phyloP scores from a whole-genome alignment of 257 asterid genomes.

The Dorcoceras hygrometricum region DNA sequence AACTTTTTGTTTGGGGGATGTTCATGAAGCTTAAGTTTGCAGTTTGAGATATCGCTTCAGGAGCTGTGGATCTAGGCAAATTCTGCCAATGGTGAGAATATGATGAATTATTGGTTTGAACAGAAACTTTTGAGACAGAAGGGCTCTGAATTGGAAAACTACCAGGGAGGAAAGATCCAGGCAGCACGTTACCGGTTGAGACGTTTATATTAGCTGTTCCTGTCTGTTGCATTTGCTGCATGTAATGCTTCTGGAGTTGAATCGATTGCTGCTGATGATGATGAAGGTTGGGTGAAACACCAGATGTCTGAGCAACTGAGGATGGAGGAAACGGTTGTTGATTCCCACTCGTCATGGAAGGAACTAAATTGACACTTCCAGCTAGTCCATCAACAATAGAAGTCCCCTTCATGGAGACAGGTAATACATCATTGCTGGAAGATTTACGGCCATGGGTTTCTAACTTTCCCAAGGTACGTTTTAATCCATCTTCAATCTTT shows the following conservation, averaged over 20 bases:
- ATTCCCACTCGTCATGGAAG: slow-evolving; percentile 23
- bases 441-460: slow-evolving; percentile 19
- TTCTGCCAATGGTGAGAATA: slow-evolving; percentile 27
- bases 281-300: slow-evolving; percentile 26
- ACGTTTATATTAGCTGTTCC: slow-evolving; percentile 27
- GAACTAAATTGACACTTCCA: slow-evolving; percentile 28
- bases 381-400: slow-evolving; percentile 32
- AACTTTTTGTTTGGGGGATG: slow-evolving; percentile 31
- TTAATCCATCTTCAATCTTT: slow-evolving; percentile 11
- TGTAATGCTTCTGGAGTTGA: slow-evolving; percentile 35
- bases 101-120: slow-evolving; percentile 22
- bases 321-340: slow-evolving; percentile 25
- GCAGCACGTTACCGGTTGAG: slow-evolving; percentile 20
- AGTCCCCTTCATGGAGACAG: slow-evolving; percentile 25
- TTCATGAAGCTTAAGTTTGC: slow-evolving; percentile 15
- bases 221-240: slow-evolving; percentile 35
- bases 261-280: slow-evolving; percentile 33
- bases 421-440: slow-evolving; percentile 21
- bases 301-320: slow-evolving; percentile 14
- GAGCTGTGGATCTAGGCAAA: slow-evolving; percentile 24
- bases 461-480: slow-evolving; percentile 14
- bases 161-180: slow-evolving; percentile 24
- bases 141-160: slow-evolving; percentile 17
- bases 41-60: slow-evolving; percentile 22
- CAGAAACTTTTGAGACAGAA: slow-evolving; percentile 9